Evolutionary conservation across 148 eudicot genomes (phyloP).

Genomic region (Euryodendron excelsum): DNA sequence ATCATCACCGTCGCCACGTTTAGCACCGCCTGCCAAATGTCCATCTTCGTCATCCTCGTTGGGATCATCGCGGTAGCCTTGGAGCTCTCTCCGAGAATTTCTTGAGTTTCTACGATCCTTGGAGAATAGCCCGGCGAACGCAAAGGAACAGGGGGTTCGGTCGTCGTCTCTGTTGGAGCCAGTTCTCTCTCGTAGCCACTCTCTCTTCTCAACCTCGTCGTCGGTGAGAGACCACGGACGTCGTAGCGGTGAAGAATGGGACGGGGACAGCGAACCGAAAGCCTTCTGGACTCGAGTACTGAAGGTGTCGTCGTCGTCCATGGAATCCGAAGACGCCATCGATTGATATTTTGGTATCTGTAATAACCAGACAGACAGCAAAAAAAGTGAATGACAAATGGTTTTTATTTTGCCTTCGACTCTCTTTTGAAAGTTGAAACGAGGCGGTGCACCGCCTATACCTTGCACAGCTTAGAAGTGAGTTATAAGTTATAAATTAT

Average conservation of each 20-base stretch:
- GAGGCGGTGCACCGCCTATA: neutral
- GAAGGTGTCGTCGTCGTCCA: constrained; percentile 18
- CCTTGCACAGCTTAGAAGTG: no score
- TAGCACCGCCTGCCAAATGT: neutral
- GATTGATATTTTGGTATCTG: neutral
- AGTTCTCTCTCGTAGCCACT: constrained; percentile 10
- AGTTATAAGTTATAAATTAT: no score
- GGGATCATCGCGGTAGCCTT: constrained; percentile 3
- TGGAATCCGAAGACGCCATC: neutral
- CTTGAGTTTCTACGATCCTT: constrained; percentile 3
- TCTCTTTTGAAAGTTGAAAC: no score
- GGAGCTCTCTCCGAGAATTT: neutral
- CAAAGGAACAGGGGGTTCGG: constrained; percentile 14
- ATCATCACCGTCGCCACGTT: neutral
- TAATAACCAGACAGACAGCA: neutral
- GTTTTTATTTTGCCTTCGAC: neutral
- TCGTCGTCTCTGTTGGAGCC: constrained; percentile 13
- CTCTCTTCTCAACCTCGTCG: constrained; percentile 26
- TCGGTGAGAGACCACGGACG: constrained; percentile 31
- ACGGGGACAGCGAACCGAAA: constrained; percentile 24
- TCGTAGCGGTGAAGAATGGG: constrained; percentile 3
- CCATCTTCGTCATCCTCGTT: neutral
- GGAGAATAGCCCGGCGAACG: constrained; percentile 6
- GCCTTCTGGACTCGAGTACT: constrained; percentile 23
- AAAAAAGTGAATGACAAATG: no score